These are phyloP conservation scores for Rosa multiflora DNA, from an alignment of 306 rosid species.

Conservation along the genomic window DNA sequence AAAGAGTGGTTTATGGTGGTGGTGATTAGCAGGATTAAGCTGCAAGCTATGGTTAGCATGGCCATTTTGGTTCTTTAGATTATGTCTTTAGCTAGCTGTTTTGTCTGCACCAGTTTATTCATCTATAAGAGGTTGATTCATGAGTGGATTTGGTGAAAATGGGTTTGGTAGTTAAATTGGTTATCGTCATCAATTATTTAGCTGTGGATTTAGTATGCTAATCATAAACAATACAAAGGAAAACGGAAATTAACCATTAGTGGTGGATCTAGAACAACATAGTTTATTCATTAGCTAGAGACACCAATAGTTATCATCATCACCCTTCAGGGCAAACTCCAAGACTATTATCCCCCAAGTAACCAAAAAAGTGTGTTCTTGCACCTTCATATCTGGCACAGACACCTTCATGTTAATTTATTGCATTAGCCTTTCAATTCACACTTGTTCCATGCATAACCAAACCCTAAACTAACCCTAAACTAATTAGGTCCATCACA, in stretches of 20 bases:
- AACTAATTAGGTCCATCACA: background rate
- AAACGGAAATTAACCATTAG: background rate
- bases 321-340: background rate
- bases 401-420: background rate
- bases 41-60: conserved; percentile 17
- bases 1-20: conserved; percentile 27
- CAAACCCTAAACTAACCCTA: background rate
- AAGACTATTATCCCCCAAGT: background rate
- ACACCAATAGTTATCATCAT: too few relatives aligned
- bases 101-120: conserved; percentile 17
- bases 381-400: background rate
- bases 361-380: background rate
- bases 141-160: conserved; percentile 15
- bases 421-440: background rate
- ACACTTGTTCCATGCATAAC: background rate
- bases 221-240: background rate
- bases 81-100: conserved; percentile 17
- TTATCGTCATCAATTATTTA: background rate
- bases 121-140: conserved; percentile 26
- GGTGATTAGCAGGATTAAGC: conserved; percentile 29
- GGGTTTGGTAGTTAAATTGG: background rate
- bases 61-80: conserved; percentile 40
- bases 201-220: background rate
- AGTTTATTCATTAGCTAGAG: too few relatives aligned
- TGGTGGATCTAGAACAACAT: background rate